Conservation (phyloP, 306 rosid genomes). For the Phaseolus lunatus region DNA sequence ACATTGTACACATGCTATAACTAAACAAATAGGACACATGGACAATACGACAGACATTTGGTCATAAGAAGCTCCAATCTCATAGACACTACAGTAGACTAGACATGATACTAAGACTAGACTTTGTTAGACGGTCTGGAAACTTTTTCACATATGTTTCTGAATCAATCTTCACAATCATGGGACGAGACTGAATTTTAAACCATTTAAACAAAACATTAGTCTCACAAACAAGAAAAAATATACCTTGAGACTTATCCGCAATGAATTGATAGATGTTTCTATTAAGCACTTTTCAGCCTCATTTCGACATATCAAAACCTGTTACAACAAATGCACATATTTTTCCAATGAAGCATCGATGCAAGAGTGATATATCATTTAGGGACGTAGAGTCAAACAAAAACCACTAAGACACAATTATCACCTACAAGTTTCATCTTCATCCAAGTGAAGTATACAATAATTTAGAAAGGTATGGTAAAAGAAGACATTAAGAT, state of each 20-base stretch:
- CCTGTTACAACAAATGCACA: conserved; percentile 58
- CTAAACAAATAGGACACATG: too few species aligned
- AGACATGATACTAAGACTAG: too few species aligned
- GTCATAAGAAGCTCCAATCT: too few species aligned
- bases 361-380: conserved; percentile 14
- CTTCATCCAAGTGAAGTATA: conserved; percentile 22
- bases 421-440: conserved; percentile 7
- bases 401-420: background rate
- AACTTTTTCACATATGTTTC: too few species aligned
- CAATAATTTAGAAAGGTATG: conserved; percentile 9
- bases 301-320: conserved; percentile 93
- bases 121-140: too few species aligned
- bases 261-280: conserved; percentile 94
- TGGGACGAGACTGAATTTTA: conserved; percentile 23
- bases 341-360: conserved; percentile 14
- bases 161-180: background rate
- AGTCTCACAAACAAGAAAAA: background rate
- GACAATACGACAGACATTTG: too few species aligned
- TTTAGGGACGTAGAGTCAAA: background rate
- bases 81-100: too few species aligned
- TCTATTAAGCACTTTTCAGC: conserved; percentile 95
- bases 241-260: conserved; percentile 94
- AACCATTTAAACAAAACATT: conserved; percentile 38
- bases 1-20: too few species aligned
- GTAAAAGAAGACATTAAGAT: conserved; percentile 11